A percentile compares a stretch with the other conserved stretches of the same genome.
Evolutionary conservation across 306 rosid genomes (phyloP).

Genomic region (Rosa rugosa): DNA sequence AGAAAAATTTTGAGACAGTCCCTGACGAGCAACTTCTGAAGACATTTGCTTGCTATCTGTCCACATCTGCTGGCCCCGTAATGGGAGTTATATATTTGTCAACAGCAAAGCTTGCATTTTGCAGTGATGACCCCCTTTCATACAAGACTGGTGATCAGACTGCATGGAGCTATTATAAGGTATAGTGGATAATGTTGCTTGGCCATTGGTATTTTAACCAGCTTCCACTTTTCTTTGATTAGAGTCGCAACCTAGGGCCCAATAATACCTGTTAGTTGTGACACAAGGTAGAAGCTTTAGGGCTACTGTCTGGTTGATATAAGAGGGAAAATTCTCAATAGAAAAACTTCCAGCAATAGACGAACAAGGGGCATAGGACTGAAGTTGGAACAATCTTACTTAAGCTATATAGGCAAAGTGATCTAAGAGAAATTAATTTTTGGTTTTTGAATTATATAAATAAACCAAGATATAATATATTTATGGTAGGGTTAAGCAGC

Average conservation of each 20-base stretch:
- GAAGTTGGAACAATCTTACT: neutral
- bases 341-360: neutral
- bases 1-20: conserved; percentile 71
- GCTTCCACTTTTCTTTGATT: neutral
- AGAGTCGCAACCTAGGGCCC: neutral
- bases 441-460: no score
- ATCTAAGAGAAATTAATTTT: no score
- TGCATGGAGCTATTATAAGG: conserved; percentile 95
- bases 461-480: no score
- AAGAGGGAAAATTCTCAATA: neutral
- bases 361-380: neutral
- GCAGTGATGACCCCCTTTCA: conserved; percentile 91
- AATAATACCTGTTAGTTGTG: neutral
- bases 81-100: conserved; percentile 89
- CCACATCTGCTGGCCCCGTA: conserved; percentile 99
- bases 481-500: no score
- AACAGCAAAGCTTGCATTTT: conserved; percentile 84
- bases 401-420: neutral
- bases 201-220: conserved; percentile 6
- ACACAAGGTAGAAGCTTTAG: neutral
- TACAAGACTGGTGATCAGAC: conserved; percentile 64
- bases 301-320: neutral
- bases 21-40: conserved; percentile 81
- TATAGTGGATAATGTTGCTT: conserved; percentile 26
- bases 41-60: conserved; percentile 85